Conservation (phyloP, 106 monocot species). For the Ottelia alismoides region DNA sequence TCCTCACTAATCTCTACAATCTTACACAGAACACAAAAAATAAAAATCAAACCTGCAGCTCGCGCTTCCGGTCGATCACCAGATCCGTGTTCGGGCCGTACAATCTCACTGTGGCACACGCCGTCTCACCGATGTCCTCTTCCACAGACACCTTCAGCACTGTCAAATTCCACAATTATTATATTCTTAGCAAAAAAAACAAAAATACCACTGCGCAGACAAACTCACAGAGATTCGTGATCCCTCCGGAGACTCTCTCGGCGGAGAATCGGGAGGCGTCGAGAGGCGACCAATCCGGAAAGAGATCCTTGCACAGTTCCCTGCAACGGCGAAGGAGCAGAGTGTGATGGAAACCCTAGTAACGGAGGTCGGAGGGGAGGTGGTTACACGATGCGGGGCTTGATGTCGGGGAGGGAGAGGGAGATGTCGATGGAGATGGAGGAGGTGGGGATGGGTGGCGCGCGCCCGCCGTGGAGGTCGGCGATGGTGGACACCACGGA, state of each 20-base stretch:
- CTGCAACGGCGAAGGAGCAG: conserved; percentile 16
- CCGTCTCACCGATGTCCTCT: conserved; percentile 28
- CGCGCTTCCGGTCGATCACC: conserved; percentile 87
- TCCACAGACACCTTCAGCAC: conserved; percentile 80
- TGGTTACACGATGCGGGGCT: conserved; percentile 43
- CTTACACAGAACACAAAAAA: too few species aligned
- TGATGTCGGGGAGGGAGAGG: conserved; percentile 44
- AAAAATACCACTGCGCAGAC: neutral
- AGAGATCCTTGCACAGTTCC: conserved; percentile 66
- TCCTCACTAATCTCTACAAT: too few species aligned
- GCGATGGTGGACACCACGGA: too few species aligned
- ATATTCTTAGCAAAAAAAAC: neutral
- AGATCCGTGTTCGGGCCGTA: conserved; percentile 97
- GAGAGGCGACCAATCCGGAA: conserved; percentile 56
- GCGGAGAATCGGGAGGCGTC: conserved; percentile 51
- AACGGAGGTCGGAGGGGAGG: neutral
- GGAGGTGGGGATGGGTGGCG: conserved; percentile 39
- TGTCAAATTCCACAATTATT: conserved; percentile 34
- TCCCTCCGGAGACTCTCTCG: conserved; percentile 83
- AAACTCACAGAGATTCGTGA: conserved; percentile 92
- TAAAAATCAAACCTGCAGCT: conserved; percentile 89
- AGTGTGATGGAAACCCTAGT: neutral
- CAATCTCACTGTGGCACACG: conserved; percentile 58
- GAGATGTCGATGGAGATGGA: conserved; percentile 56
- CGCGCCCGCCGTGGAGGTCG: neutral